phyloP scores from a whole-genome alignment of 768 basidiomycete species.

The Grammothele lineata region DNA sequence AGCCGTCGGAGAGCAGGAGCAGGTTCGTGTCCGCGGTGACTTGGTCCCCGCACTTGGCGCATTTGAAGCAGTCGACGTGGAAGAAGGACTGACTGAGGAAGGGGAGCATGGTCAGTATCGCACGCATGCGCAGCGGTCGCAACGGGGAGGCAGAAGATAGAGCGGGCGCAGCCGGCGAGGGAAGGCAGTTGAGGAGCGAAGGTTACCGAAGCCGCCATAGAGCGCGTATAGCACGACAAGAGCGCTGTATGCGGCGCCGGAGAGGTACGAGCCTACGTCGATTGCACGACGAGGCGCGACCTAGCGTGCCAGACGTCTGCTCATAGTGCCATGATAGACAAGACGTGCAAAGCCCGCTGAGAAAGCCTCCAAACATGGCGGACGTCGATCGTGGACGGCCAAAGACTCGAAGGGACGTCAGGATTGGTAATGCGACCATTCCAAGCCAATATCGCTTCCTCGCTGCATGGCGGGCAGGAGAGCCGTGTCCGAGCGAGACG shows the following conservation, averaged over 20 bases:
- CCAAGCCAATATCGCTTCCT: not conserved
- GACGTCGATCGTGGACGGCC: not conserved
- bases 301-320: not conserved
- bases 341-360: not conserved
- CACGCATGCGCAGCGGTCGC: not conserved
- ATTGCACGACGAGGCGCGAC: not conserved
- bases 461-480: not conserved
- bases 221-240: not conserved
- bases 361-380: not conserved
- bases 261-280: not conserved
- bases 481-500: not conserved
- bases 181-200: not conserved
- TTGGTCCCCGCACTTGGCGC: slow-evolving; percentile 89
- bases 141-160: not conserved
- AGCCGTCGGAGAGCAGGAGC: slow-evolving; percentile 93
- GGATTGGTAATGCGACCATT: not conserved
- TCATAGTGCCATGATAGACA: not conserved
- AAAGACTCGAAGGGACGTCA: too few species aligned
- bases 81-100: slow-evolving; percentile 80
- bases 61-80: slow-evolving; percentile 94
- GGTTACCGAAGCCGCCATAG: not conserved
- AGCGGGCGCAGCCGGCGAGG: not conserved
- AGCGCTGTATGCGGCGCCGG: not conserved
- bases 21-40: slow-evolving; percentile 97
- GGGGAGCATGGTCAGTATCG: slow-evolving; percentile 10